These are phyloP conservation scores for Geranomyces variabilis DNA, from an alignment of 192 early-diverging fungal genomes.

Conservation along the genomic window DNA sequence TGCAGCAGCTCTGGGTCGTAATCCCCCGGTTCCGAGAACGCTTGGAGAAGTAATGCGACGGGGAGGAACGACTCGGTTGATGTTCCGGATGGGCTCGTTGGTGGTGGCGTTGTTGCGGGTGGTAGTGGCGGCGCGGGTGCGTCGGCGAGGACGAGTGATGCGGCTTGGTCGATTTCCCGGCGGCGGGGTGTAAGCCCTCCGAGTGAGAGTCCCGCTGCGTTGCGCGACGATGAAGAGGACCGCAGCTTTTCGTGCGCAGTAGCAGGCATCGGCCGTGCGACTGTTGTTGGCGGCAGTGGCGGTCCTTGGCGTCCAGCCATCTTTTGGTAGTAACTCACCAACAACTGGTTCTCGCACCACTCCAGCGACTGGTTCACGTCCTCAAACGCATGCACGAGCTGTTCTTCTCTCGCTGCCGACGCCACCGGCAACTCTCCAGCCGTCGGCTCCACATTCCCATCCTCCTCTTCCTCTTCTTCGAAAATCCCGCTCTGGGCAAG, in stretches of 20 bases:
- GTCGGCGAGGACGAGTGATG: conserved; percentile 32
- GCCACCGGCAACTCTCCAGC: not conserved
- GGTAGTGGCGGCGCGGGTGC: too few species aligned
- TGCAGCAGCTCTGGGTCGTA: conserved; percentile 23
- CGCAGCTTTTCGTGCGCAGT: too few species aligned
- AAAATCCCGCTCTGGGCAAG: conserved; percentile 48
- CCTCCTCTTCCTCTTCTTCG: conserved; percentile 59
- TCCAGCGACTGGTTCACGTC: conserved; percentile 88
- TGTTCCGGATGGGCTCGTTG: not conserved
- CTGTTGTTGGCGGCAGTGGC: too few species aligned
- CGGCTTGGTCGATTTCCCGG: conserved; percentile 29
- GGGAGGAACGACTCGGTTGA: conserved; percentile 25
- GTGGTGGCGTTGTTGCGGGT: too few species aligned
- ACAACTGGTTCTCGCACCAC: conserved; percentile 89
- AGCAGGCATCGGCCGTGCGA: too few species aligned
- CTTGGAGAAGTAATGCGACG: conserved; percentile 38
- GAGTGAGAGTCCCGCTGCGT: too few species aligned
- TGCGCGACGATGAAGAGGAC: too few species aligned
- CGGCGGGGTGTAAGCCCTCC: conserved; percentile 36
- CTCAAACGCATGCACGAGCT: conserved; percentile 74
- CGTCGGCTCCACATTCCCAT: not conserved
- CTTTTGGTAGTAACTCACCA: conserved; percentile 69
- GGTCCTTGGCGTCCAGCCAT: conserved; percentile 11
- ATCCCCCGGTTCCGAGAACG: conserved; percentile 31
- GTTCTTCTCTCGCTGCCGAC: not conserved